Base-by-base conservation (phyloP, 306 rosid genomes). In the Chamaecrista fasciculata region DNA sequence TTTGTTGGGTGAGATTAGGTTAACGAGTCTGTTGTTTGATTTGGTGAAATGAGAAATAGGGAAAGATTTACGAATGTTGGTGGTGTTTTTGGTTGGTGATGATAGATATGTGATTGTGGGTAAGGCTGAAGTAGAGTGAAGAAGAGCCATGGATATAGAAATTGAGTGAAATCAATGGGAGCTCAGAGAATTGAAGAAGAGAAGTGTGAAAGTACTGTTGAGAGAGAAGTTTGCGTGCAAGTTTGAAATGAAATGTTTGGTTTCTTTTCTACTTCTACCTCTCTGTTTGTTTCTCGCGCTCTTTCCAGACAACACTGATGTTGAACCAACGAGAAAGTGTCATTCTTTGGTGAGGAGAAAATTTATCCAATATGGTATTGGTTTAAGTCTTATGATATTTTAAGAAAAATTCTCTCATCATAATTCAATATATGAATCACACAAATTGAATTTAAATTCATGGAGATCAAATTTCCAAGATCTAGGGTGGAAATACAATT, bases 131-230 rank as follows among this genome's bases (percentile, higher is more conserved):
- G 87, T 16, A 23, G 87, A 64, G 73, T 79, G 64, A 18, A 79
- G 37, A 6, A 86, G 72, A 52, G 96, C 94, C 97, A 92, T 88
- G 44, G 53, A 64, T 21, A 71, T 80, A 8, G 20, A 18, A 5
- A 25, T 20, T 42, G 4, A 19, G n/a, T 46, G 62, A 23, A 16
- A 20, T 34, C 50, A 31, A 19, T 57, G 51, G 51, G 4, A 36
- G 53, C 43, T 50, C 57, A 69, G n/a, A n/a, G n/a, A n/a, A n/a
- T n/a, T n/a, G n/a, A 36, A 12, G 7, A 36, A 70, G 48, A 19
- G 9, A 37, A 61, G 28, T 36, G 73, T 15, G 34, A 72, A 46
- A 11, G 18, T 71, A 52, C 66, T 37, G 66, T 33, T 4, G 34
- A 29, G 34, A 29, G 23, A 80, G 68, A 77, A 67, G 57, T 62